Conservation (phyloP, 148 eudicot genomes). For the Pharnaceum exiguum region DNA sequence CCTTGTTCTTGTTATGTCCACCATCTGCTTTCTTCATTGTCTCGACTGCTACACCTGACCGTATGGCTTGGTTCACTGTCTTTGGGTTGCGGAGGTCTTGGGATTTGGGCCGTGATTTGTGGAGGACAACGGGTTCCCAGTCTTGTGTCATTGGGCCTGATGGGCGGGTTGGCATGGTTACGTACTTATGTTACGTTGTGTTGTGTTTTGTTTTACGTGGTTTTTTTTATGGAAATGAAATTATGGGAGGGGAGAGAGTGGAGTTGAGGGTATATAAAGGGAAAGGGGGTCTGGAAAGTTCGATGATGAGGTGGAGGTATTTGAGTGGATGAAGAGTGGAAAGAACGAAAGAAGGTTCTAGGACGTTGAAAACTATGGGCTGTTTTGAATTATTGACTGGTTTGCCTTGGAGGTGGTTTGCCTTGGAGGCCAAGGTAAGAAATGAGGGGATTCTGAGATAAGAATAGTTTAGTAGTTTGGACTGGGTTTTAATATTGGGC, state of each 20-base stretch:
- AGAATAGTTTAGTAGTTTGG: too few relatives aligned
- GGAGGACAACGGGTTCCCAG: conserved; percentile 73
- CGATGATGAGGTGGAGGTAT: not conserved
- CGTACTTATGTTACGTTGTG: too few relatives aligned
- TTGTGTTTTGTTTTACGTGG: not conserved
- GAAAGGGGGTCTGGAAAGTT: conserved; percentile 14
- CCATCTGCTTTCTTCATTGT: conserved; percentile 54
- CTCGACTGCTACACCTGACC: conserved; percentile 49
- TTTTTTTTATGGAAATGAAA: too few relatives aligned
- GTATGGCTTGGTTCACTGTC: conserved; percentile 56
- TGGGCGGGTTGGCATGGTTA: conserved; percentile 42
- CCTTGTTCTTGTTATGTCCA: conserved; percentile 54
- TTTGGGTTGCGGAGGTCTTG: conserved; percentile 59
- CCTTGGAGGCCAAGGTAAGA: too few relatives aligned
- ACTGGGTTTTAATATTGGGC: too few relatives aligned
- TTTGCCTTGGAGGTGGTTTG: too few relatives aligned
- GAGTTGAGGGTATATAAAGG: not conserved
- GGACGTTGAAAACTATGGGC: not conserved
- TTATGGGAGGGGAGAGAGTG: too few relatives aligned
- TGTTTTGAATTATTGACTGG: not conserved
- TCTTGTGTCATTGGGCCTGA: conserved; percentile 49
- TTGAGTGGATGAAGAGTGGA: not conserved
- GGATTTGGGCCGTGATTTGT: conserved; percentile 44
- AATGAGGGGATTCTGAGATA: too few relatives aligned
- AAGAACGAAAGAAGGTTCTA: conserved; percentile 7